Conservation (phyloP, 2,329 filamentous ascomycete species). For the Colletotrichum scovillei region DNA sequence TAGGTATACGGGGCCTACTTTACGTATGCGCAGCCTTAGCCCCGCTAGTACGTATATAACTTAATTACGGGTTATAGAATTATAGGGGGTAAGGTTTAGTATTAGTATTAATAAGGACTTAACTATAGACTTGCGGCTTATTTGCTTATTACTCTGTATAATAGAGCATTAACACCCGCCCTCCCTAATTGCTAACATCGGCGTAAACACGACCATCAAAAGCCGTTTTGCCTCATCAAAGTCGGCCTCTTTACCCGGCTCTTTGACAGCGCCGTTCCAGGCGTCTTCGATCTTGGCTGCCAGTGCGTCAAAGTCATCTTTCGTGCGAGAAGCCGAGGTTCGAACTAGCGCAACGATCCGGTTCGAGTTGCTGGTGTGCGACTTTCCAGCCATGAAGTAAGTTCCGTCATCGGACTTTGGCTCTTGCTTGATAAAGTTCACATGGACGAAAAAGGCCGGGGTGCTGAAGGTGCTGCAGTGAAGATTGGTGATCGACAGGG, state of each 20-base stretch:
- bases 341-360: slow-evolving; percentile 7
- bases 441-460: slow-evolving; percentile 19
- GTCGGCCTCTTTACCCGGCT: background rate
- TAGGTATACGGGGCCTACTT: no score
- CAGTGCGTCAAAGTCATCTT: slow-evolving; percentile 15
- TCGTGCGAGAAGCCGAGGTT: background rate
- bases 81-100: no score
- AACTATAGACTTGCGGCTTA: no score
- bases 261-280: background rate
- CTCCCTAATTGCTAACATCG: slow-evolving; percentile 9
- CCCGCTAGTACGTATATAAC: no score
- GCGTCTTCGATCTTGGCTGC: slow-evolving; percentile 9
- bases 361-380: background rate
- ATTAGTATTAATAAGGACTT: no score
- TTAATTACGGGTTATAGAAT: no score
- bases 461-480: slow-evolving; percentile 19
- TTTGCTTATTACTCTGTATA: no score
- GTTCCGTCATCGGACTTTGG: background rate
- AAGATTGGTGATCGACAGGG: background rate
- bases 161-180: no score
- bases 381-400: slow-evolving; percentile 20
- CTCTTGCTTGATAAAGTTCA: slow-evolving; percentile 4
- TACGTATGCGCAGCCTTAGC: no score
- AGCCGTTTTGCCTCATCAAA: background rate
- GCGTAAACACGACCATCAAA: slow-evolving; percentile 6